phyloP scores from a whole-genome alignment of 257 asterid genomes.

The Anisodus acutangulus region DNA sequence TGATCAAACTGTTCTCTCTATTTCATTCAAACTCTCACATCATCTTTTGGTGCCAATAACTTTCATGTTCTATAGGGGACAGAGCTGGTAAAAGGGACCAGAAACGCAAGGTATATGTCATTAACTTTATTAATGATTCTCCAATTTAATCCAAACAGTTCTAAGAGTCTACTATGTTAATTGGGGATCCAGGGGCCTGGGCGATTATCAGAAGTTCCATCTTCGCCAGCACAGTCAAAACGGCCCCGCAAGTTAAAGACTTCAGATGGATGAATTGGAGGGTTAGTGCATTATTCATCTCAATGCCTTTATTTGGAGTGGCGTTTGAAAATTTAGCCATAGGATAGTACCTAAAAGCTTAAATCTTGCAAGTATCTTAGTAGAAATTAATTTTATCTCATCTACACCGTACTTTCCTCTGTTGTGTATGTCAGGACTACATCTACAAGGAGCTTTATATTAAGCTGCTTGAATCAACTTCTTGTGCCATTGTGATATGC shows the following conservation, averaged over 20 bases:
- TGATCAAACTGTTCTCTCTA: constrained; percentile 3
- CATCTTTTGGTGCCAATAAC: constrained; percentile 11
- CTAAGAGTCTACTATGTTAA: background rate
- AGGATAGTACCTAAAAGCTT: background rate
- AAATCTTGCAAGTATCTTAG: background rate
- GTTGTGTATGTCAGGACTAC: constrained; percentile 1
- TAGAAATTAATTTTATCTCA: background rate
- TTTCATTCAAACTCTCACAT: constrained; percentile 19
- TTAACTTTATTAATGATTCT: background rate
- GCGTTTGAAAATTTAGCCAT: background rate
- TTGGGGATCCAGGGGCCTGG: constrained; percentile 67
- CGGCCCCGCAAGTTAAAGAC: constrained; percentile 81
- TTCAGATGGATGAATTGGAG: constrained; percentile 49
- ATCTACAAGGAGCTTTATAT: background rate
- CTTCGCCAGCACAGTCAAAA: constrained; percentile 87
- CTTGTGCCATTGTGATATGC: background rate
- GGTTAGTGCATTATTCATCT: constrained; percentile 22
- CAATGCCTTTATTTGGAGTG: constrained; percentile 16
- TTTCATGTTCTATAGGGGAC: constrained; percentile 61
- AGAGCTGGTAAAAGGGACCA: constrained; percentile 78
- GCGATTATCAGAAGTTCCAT: constrained; percentile 74
- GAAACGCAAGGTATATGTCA: constrained; percentile 74
- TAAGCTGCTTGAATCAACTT: constrained; percentile 22
- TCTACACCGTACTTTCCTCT: background rate
- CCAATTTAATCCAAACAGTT: background rate